Evolutionary conservation across 139 green algal genomes (phyloP).

Genomic region (Auxenochlorella protothecoides): DNA sequence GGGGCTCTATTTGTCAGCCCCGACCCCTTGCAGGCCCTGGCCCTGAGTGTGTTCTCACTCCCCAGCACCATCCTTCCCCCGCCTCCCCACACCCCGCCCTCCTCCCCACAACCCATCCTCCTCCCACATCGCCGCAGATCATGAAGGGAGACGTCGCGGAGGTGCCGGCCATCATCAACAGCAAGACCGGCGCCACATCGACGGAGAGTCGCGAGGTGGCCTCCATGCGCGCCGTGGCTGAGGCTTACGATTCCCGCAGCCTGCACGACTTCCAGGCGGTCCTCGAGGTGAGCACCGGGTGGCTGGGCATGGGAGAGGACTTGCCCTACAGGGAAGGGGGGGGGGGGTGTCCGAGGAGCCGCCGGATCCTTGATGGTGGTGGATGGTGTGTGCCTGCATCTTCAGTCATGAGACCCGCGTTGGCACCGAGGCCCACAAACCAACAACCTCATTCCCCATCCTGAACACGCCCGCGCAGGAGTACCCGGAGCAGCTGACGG

Average conservation of each 20-base stretch:
- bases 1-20: too few species aligned
- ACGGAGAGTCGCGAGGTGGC: conserved; percentile 70
- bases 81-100: too few species aligned
- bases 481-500: conserved; percentile 34
- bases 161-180: conserved; percentile 74
- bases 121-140: conserved; percentile 5
- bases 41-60: too few species aligned
- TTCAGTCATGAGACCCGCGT: too few species aligned
- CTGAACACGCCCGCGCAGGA: background rate
- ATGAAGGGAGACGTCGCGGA: conserved; percentile 58
- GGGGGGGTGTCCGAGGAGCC: too few species aligned
- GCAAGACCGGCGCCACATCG: conserved; percentile 90
- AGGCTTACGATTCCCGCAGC: conserved; percentile 76
- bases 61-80: too few species aligned
- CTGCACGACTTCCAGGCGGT: conserved; percentile 66
- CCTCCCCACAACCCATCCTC: background rate
- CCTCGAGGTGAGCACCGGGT: conserved; percentile 5
- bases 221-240: conserved; percentile 79
- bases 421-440: too few species aligned
- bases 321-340: background rate
- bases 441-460: background rate
- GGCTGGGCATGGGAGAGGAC: background rate
- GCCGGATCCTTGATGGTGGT: too few species aligned
- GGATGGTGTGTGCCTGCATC: too few species aligned
- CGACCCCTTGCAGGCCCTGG: too few species aligned